phyloP scores from a whole-genome alignment of 108 stramenopile species.

The Cylindrotheca closterium region DNA sequence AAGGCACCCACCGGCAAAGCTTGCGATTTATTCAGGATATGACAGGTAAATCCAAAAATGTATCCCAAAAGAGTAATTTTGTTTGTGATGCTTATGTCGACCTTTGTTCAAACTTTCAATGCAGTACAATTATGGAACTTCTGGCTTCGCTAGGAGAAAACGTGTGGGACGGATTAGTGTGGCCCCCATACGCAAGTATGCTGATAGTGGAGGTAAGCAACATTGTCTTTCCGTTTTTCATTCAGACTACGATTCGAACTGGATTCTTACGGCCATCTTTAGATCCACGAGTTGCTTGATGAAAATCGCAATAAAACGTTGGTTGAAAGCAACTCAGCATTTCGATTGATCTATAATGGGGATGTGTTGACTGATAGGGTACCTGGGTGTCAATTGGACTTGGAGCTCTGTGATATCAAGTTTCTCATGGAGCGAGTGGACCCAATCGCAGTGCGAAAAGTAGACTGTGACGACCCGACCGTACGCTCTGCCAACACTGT shows the following conservation, averaged over 20 bases:
- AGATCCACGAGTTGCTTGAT: conserved; percentile 5
- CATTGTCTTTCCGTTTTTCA: neutral
- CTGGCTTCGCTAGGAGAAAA: conserved; percentile 59
- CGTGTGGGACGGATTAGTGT: conserved; percentile 55
- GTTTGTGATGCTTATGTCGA: too few species aligned
- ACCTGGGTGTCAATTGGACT: conserved; percentile 37
- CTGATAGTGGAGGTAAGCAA: conserved; percentile 59
- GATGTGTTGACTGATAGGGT: conserved; percentile 52
- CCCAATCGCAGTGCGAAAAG: conserved; percentile 33
- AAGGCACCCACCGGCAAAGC: conserved; percentile 17
- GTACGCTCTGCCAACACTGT: neutral
- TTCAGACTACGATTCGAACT: neutral
- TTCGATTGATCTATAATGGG: conserved; percentile 75
- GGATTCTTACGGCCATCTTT: neutral
- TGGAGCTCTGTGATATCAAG: conserved; percentile 56
- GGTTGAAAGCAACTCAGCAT: conserved; percentile 35
- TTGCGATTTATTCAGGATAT: conserved; percentile 74
- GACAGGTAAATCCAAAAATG: too few species aligned
- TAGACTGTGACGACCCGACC: neutral
- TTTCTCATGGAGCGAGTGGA: conserved; percentile 37
- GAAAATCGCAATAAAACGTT: neutral
- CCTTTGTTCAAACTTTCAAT: neutral
- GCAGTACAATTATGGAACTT: conserved; percentile 70
- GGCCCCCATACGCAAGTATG: conserved; percentile 81
- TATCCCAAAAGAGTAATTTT: too few species aligned